Evolutionary conservation across 768 basidiomycete species (phyloP), one percentile per base, ranked within the genome.

Genomic region (Asterophora parasitica): DNA sequence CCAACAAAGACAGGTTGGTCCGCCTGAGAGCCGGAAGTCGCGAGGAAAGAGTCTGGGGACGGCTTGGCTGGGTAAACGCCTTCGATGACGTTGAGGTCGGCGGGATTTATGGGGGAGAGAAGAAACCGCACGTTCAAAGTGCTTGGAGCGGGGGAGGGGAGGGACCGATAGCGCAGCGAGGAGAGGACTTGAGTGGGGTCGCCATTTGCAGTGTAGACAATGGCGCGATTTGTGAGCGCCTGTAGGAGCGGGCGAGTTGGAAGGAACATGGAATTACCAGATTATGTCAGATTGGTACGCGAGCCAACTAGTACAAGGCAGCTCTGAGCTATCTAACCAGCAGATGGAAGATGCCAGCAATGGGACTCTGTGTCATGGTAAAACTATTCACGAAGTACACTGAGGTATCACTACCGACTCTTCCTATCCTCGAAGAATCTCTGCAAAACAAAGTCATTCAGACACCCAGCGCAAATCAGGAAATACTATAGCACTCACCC

Each of bases 401-500:
- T 3, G 6, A 23, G 23, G 23, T 23, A 23, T 23, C 23, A 23
- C 70, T 72, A 84, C 62, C 82, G 77, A 74, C 82, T 78, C 59
- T 88, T 90, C 58, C 88, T 77, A 61, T 92, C 89, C 65, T 91
- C 88, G 61, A 92, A 92, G 74, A 92, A 92, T 52, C 77, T 77
- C 89, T 92, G 53, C 3, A 43, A 34, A 44, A 39, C 23, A 23
- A 23, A 3, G 45, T 35, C 19, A 47, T 32, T 41, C 42, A 46
- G 28, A 17, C 37, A 27, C 20, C 6, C 38, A 3, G 28, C 2
- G 35, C 13, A 28, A 10, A 16, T 23, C 35, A 44, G 30, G 8
- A 45, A 38, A 34, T 53, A 41, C 30, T 6, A 12, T n/a, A 43
- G 67, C 9, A 8, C 80, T 61, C 58, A 92, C 90, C 73, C 83